phyloP scores from a whole-genome alignment of 2,329 filamentous ascomycete species.

The Colletotrichum sp. region DNA sequence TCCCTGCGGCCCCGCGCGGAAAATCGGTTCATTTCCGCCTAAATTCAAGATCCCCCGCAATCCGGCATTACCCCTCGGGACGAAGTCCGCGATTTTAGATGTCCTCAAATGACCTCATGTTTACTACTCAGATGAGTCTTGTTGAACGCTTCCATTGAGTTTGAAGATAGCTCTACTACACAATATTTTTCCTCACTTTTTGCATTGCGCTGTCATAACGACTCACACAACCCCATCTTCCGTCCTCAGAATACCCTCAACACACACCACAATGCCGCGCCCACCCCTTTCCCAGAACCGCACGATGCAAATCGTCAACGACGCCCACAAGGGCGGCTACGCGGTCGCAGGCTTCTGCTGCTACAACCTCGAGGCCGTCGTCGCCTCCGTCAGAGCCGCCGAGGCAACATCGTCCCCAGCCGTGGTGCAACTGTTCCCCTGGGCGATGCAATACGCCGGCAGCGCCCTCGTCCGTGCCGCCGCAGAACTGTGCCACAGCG shows the following conservation, averaged over 20 bases:
- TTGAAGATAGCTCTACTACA: background rate
- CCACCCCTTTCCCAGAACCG: slow-evolving; percentile 17
- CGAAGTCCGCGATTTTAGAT: background rate
- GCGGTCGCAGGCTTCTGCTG: slow-evolving; percentile 57
- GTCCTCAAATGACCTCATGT: background rate
- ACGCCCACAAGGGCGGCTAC: slow-evolving; percentile 58
- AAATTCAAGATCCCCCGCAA: background rate
- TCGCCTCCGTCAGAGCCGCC: slow-evolving; percentile 70
- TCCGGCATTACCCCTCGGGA: background rate
- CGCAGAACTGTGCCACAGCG: slow-evolving; percentile 58
- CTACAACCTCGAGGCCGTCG: slow-evolving; percentile 72
- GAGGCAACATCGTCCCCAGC: slow-evolving; percentile 68
- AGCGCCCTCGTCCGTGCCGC: slow-evolving; percentile 57
- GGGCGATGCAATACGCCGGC: slow-evolving; percentile 69
- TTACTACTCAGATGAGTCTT: background rate
- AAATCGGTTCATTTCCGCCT: background rate
- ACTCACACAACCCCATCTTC: background rate
- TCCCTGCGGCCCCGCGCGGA: background rate
- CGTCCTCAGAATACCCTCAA: background rate
- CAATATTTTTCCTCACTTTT: accelerated
- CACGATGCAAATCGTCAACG: slow-evolving; percentile 49
- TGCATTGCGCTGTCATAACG: background rate
- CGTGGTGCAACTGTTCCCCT: slow-evolving; percentile 75
- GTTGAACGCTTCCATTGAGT: background rate
- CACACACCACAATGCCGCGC: background rate